A percentile compares a stretch with the other conserved stretches of the same genome.
phyloP scores from a whole-genome alignment of 2,329 filamentous ascomycete species.

The Periconia digitata region DNA sequence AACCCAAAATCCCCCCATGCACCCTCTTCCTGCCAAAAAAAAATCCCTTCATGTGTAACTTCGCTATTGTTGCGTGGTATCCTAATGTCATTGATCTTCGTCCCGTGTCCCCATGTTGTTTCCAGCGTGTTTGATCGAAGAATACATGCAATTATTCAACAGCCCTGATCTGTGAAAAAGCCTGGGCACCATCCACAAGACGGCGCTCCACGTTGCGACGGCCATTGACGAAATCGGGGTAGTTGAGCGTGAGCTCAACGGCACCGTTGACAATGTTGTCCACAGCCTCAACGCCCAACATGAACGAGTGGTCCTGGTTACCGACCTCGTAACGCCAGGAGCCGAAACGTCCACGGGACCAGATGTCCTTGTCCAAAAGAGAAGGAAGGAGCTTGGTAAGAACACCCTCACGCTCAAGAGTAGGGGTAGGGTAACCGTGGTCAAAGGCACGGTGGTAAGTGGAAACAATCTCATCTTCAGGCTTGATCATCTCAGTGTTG shows the following conservation, averaged over 20 bases:
- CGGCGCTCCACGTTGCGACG: conserved; percentile 68
- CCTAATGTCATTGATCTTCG: conserved; percentile 9
- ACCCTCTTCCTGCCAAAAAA: background rate
- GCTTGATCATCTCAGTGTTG: conserved; percentile 95
- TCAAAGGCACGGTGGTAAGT: conserved; percentile 98
- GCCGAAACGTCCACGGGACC: conserved; percentile 94
- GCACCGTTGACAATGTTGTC: conserved; percentile 88
- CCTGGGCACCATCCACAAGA: conserved; percentile 62
- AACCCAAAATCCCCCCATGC: conserved; percentile 9
- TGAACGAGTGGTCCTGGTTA: conserved; percentile 98
- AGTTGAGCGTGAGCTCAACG: conserved; percentile 91
- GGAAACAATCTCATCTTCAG: conserved; percentile 91
- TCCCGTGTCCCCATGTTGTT: conserved; percentile 12
- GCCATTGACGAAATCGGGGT: conserved; percentile 91
- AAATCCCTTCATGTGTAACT: background rate
- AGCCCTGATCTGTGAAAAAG: conserved; percentile 51
- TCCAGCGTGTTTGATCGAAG: background rate
- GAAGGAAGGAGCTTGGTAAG: conserved; percentile 90
- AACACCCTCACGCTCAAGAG: conserved; percentile 91
- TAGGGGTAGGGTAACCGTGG: conserved; percentile 95
- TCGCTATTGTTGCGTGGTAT: conserved; percentile 15
- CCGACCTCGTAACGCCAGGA: conserved; percentile 97
- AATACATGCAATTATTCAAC: conserved; percentile 15
- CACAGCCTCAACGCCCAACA: conserved; percentile 91
- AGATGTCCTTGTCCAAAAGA: conserved; percentile 88